Percentiles rank a stretch among this genome's conserved stretches.
These are phyloP conservation scores for Drechslerella coelobrocha DNA, from an alignment of 2,329 filamentous ascomycete genomes.

Conservation along the genomic window DNA sequence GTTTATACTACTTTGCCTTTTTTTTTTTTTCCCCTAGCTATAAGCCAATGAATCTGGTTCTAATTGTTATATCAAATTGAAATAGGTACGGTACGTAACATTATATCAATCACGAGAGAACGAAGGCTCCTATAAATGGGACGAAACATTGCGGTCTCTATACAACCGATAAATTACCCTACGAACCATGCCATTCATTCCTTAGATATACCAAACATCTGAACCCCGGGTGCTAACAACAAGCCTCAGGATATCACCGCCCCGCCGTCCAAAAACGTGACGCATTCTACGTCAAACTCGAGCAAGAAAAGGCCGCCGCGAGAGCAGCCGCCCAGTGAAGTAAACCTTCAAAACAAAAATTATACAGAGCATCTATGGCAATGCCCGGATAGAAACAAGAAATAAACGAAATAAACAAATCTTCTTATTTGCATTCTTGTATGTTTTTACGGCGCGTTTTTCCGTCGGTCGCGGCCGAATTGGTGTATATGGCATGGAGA, in stretches of 20 bases:
- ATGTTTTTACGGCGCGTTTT: too few relatives aligned
- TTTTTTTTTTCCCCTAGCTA: background rate
- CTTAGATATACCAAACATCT: background rate
- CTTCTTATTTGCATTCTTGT: too few relatives aligned
- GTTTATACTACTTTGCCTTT: background rate
- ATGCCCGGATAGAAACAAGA: too few relatives aligned
- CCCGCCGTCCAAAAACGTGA: slow-evolving; percentile 59
- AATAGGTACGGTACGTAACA: slow-evolving; percentile 31
- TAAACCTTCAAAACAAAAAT: too few relatives aligned
- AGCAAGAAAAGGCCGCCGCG: slow-evolving; percentile 57
- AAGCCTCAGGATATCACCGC: slow-evolving; percentile 59
- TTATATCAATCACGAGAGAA: too few relatives aligned
- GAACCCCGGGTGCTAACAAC: background rate
- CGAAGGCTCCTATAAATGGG: too few relatives aligned
- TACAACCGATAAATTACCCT: too few relatives aligned
- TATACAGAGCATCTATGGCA: too few relatives aligned
- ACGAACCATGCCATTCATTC: too few relatives aligned
- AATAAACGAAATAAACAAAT: too few relatives aligned
- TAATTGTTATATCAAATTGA: background rate
- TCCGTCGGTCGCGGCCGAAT: too few relatives aligned
- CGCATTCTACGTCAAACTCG: slow-evolving; percentile 59
- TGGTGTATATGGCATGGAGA: background rate
- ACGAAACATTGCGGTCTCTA: too few relatives aligned
- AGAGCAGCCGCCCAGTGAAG: slow-evolving; percentile 19
- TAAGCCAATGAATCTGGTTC: background rate